A percentile compares a stretch with the other conserved stretches of the same genome.
Evolutionary conservation across 2,329 filamentous ascomycete genomes (phyloP).

Genomic region (Bimuria novae-zelandiae): DNA sequence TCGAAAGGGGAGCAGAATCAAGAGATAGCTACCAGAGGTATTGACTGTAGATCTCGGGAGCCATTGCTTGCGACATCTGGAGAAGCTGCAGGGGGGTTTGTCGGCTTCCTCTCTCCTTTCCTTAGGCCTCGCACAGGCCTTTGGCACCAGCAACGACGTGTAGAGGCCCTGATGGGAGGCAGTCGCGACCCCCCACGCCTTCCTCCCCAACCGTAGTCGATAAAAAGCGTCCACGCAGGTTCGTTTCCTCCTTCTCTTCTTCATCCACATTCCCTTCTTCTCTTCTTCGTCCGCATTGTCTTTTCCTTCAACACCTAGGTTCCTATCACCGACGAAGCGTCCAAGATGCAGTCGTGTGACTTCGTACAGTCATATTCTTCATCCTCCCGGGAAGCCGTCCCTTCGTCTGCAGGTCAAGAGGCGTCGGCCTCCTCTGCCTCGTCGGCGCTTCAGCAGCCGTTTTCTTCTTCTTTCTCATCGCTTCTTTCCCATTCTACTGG

Average conservation of each 20-base stretch:
- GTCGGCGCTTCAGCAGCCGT: too few relatives aligned
- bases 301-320: too few relatives aligned
- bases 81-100: neutral
- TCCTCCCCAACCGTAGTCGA: neutral
- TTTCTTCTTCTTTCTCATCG: too few relatives aligned
- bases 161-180: neutral
- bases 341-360: too few relatives aligned
- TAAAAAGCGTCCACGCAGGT: constrained; percentile 2
- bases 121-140: constrained; percentile 1
- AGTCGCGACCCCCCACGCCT: constrained; percentile 3
- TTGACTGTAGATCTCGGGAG: neutral
- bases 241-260: constrained; percentile 1
- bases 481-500: too few relatives aligned
- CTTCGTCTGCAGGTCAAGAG: too few relatives aligned
- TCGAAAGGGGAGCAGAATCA: neutral
- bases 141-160: neutral
- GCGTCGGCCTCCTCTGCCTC: too few relatives aligned
- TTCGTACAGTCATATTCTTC: too few relatives aligned
- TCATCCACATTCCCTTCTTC: constrained; percentile 5
- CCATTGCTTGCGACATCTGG: neutral
- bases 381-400: too few relatives aligned
- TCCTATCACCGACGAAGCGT: too few relatives aligned
- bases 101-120: neutral
- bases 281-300: too few relatives aligned
- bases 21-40: neutral